Conservation (phyloP, 345 rosid genomes). For the thale cress (Arabidopsis thaliana) region TAIR10.1 NC_003074.8:21515001-21515500, state of each 20-base stretch:
- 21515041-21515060: no score
- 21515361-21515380: background rate
- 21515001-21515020: no score
- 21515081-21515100: no score
- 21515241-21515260: slow-evolving; percentile 1
- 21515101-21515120: no score
- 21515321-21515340: slow-evolving; percentile 13
- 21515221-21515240: background rate
- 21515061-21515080: no score
- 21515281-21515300: slow-evolving; percentile 15
- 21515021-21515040: no score
- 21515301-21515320: slow-evolving; percentile 21
- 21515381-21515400: slow-evolving; percentile 11
- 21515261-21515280: background rate
- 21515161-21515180: no score
- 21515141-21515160: no score
- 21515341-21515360: slow-evolving; percentile 16
- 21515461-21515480: slow-evolving; percentile 28
- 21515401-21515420: slow-evolving; percentile 28
- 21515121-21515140: no score
- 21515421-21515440: slow-evolving; percentile 25
- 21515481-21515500: slow-evolving; percentile 34
- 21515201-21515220: background rate
- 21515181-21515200: no score
- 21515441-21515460: slow-evolving; percentile 27